Evolutionary conservation across 73 alveolate species (phyloP).

Genomic region (Diophrys sp.): DNA sequence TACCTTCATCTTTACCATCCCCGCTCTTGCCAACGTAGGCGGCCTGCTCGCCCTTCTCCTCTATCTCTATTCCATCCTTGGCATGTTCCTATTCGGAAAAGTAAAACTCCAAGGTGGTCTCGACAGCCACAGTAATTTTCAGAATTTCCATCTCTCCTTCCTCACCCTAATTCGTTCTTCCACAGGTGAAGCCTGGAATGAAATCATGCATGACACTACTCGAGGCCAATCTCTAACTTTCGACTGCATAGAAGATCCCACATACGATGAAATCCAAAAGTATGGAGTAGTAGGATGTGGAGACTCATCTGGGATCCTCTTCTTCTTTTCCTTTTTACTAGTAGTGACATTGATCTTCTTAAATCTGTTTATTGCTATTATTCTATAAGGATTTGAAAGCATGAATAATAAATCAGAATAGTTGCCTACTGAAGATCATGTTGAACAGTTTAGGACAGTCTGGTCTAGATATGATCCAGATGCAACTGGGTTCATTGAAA

Average conservation of each 20-base stretch:
- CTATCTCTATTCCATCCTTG: constrained; percentile 43
- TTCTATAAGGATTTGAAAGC: constrained; percentile 49
- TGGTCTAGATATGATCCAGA: constrained; percentile 53
- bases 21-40: constrained; percentile 63
- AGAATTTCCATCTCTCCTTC: constrained; percentile 25
- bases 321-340: constrained; percentile 38
- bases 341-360: constrained; percentile 62
- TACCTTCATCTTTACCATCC: constrained; percentile 44
- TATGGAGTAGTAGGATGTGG: constrained; percentile 17
- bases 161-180: constrained; percentile 18
- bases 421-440: constrained; percentile 19
- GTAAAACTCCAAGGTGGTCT: constrained; percentile 37
- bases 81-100: constrained; percentile 32
- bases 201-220: constrained; percentile 61
- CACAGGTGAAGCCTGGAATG: constrained; percentile 61
- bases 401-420: constrained; percentile 20
- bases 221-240: neutral
- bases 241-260: constrained; percentile 23
- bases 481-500: constrained; percentile 35
- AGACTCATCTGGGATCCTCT: constrained; percentile 13
- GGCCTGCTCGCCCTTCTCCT: constrained; percentile 45
- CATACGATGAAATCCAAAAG: constrained; percentile 9
- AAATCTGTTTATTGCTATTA: constrained; percentile 70
- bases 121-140: constrained; percentile 23
- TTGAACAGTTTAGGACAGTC: constrained; percentile 11